A percentile compares a stretch with the other conserved stretches of the same genome.
Conservation (phyloP, 2,329 filamentous ascomycete species). For the Aspergillus texensis region DNA sequence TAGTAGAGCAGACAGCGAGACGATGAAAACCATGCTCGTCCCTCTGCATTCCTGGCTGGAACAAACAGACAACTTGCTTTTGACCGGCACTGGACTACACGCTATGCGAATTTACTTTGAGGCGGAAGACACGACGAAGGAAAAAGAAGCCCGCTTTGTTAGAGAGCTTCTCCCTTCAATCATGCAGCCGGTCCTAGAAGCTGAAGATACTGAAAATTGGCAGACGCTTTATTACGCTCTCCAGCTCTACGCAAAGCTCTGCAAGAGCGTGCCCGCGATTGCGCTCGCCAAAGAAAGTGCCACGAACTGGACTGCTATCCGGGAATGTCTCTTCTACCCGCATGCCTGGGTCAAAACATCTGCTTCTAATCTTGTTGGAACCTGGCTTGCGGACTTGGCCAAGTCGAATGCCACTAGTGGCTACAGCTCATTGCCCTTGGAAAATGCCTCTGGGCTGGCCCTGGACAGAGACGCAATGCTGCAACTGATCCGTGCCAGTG, state of each 20-base stretch:
- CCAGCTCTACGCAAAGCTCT: slow-evolving; percentile 68
- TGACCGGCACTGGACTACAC: slow-evolving; percentile 75
- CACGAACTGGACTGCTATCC: slow-evolving; percentile 71
- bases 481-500: slow-evolving; percentile 58
- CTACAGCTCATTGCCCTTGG: slow-evolving; percentile 61
- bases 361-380: slow-evolving; percentile 71
- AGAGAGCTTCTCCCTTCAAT: slow-evolving; percentile 56
- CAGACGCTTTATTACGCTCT: slow-evolving; percentile 76
- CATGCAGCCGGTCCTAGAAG: slow-evolving; percentile 53
- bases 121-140: slow-evolving; percentile 63
- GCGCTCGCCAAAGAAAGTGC: slow-evolving; percentile 64
- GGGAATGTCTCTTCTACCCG: slow-evolving; percentile 70
- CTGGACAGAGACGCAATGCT: slow-evolving; percentile 68
- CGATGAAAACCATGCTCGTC: slow-evolving; percentile 68
- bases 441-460: slow-evolving; percentile 70
- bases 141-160: slow-evolving; percentile 69
- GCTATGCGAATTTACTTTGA: slow-evolving; percentile 84
- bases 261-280: slow-evolving; percentile 65
- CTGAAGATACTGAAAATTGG: slow-evolving; percentile 58
- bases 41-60: slow-evolving; percentile 76
- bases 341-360: slow-evolving; percentile 76
- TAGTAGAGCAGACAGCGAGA: slow-evolving; percentile 72
- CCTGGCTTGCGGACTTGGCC: slow-evolving; percentile 80
- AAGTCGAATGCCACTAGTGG: slow-evolving; percentile 59
- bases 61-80: slow-evolving; percentile 70